Evolutionary conservation across 1,284 basidiomycete species (phyloP), one percentile per base, ranked within the genome.

Genomic region (Mycena sp.): DNA sequence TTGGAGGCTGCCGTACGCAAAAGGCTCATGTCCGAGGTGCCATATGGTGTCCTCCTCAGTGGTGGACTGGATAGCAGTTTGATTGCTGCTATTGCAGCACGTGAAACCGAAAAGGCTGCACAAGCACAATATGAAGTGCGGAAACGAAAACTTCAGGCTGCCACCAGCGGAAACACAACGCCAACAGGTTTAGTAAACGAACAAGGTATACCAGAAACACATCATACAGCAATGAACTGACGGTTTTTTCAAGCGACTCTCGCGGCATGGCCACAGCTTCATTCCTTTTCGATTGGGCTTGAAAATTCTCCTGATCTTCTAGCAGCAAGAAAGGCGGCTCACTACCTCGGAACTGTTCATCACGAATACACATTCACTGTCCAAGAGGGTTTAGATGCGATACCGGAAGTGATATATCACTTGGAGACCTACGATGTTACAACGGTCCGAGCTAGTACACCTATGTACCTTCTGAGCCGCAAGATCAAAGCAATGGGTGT

Each of bases 401-500:
- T 99, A 63, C 93, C 95, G 4, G 98, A 99, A 67, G 98, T 99
- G 67, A 98, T 99, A 72, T 93, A 98, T 80, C 98, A 99, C 77
- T 88, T 99, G 46, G 98, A 99, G 83, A 99, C 98, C 1, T 99
- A 95, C 80, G 98, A 99, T 76, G 98, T 99, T 58, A 99, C 98
- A 37, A 99, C 98, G 17, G 95, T 99, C 56, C 92, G 98, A 61
- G 98, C 98, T 5, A 96, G 94, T 71, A 99, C 97, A 6, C 97
- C 98, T 17, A 97, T 97, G 95, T 97, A 97, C 77, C 88, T 99
- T 35, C 88, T 99, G 63, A 95, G 93, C 76, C 88, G 98, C 61
- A 99, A 99, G 83, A 98, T 99, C 85, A 99, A 99, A 82, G 97
- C 98, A 3, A 99, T 96, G 93, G 98, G 98, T 68, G 98, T 99